Evolutionary conservation across 345 rosid genomes (phyloP).

Genomic region (Nephelium lappaceum): DNA sequence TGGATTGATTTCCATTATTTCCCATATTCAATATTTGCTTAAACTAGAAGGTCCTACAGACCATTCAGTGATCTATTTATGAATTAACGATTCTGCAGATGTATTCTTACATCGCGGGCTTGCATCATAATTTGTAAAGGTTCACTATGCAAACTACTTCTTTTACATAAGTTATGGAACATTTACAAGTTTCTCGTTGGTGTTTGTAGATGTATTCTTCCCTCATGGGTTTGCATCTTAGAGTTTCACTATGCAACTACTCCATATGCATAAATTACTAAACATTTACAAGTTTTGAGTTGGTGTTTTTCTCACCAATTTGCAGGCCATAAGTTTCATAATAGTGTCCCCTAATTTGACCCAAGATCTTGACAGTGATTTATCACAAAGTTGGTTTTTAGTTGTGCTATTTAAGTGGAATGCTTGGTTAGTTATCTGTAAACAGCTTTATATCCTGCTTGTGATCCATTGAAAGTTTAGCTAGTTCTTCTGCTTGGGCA

Average conservation of each 20-base stretch:
- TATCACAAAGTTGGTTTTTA: not conserved
- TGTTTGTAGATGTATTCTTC: not conserved
- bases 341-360: not conserved
- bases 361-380: not conserved
- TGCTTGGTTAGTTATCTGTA: conserved; percentile 1
- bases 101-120: not conserved
- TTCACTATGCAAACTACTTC: not conserved
- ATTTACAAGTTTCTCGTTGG: not conserved
- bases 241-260: not conserved
- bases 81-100: not conserved
- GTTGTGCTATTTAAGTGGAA: not conserved
- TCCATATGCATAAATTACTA: not conserved
- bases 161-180: not conserved
- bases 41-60: not conserved
- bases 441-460: not conserved
- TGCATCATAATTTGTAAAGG: not conserved
- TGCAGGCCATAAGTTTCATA: not conserved
- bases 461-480: not conserved
- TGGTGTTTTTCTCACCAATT: not conserved
- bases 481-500: conserved; percentile 31
- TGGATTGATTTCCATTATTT: not conserved
- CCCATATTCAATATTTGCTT: not conserved
- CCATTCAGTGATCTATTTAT: not conserved
- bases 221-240: not conserved
- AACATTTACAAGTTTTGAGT: not conserved